phyloP scores from a whole-genome alignment of 208 protist genomes.

The Trypanosoma rangeli region DNA sequence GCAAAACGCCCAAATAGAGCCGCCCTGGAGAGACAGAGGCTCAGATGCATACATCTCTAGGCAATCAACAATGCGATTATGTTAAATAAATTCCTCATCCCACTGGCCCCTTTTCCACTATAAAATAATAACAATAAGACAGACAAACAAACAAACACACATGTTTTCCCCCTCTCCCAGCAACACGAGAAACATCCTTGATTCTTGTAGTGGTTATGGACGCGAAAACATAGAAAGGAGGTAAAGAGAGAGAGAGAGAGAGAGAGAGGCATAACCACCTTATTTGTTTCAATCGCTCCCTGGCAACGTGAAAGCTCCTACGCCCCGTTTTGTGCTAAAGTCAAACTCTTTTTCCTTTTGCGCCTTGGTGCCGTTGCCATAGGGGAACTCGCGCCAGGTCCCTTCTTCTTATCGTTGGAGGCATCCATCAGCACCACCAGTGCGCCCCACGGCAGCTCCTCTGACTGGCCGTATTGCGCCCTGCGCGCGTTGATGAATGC shows the following conservation, averaged over 20 bases:
- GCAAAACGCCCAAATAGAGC: too few species aligned
- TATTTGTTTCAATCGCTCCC: not conserved
- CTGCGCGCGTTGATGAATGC: constrained; percentile 22
- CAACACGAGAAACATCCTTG: too few species aligned
- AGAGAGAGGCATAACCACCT: not conserved
- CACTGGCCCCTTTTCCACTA: too few species aligned
- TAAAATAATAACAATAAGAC: too few species aligned
- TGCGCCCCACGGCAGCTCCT: constrained; percentile 24
- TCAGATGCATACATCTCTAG: too few species aligned
- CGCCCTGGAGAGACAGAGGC: too few species aligned
- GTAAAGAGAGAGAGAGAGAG: not conserved
- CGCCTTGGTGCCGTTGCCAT: not conserved
- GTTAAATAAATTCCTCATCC: too few species aligned
- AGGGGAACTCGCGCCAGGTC: not conserved
- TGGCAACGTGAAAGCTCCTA: not conserved
- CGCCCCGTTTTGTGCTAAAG: not conserved
- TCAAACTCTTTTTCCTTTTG: not conserved
- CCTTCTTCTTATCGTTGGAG: not conserved
- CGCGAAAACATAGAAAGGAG: too few species aligned
- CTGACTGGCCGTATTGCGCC: not conserved
- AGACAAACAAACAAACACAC: too few species aligned
- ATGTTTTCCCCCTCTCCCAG: too few species aligned
- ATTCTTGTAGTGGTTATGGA: too few species aligned
- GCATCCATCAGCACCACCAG: constrained; percentile 29
- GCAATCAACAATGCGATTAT: too few species aligned